Conservation (phyloP, 2,329 filamentous ascomycete species). For the Alternaria sp. region DNA sequence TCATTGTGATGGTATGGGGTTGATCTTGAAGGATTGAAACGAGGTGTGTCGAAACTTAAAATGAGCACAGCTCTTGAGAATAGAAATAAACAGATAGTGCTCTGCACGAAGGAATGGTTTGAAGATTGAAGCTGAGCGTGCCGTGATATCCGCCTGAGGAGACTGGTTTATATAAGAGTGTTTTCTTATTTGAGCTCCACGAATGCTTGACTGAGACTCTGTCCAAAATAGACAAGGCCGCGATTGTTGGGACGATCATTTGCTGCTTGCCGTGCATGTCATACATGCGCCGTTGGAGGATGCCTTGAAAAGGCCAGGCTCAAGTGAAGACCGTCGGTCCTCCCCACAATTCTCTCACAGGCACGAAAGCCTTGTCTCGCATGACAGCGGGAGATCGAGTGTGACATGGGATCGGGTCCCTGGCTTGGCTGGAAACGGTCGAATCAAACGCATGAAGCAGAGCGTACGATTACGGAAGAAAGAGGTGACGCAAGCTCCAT, state of each 20-base stretch:
- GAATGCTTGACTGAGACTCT: conserved; percentile 17
- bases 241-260: conserved; percentile 23
- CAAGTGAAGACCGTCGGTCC: conserved; percentile 20
- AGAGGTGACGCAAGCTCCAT: conserved; percentile 25
- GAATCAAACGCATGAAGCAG: conserved; percentile 43
- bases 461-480: conserved; percentile 15
- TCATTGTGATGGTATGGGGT: conserved; percentile 38
- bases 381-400: conserved; percentile 25
- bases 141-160: conserved; percentile 14
- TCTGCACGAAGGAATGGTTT: conserved; percentile 40
- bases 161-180: conserved; percentile 31
- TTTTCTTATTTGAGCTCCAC: conserved; percentile 4
- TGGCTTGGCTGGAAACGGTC: conserved; percentile 34
- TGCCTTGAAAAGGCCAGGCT: conserved; percentile 31
- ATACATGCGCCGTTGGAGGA: conserved; percentile 45
- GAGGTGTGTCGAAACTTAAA: conserved; percentile 31
- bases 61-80: conserved; percentile 48
- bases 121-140: conserved; percentile 25
- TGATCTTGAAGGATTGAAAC: conserved; percentile 26
- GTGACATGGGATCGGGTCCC: conserved; percentile 21
- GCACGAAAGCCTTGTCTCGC: conserved; percentile 24
- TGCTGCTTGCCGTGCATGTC: conserved; percentile 38
- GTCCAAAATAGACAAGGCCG: conserved; percentile 18
- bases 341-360: conserved; percentile 40
- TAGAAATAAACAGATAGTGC: conserved; percentile 36